phyloP scores from a whole-genome alignment of 2,329 filamentous ascomycete genomes.

The Sporothrix pseudoabietina region DNA sequence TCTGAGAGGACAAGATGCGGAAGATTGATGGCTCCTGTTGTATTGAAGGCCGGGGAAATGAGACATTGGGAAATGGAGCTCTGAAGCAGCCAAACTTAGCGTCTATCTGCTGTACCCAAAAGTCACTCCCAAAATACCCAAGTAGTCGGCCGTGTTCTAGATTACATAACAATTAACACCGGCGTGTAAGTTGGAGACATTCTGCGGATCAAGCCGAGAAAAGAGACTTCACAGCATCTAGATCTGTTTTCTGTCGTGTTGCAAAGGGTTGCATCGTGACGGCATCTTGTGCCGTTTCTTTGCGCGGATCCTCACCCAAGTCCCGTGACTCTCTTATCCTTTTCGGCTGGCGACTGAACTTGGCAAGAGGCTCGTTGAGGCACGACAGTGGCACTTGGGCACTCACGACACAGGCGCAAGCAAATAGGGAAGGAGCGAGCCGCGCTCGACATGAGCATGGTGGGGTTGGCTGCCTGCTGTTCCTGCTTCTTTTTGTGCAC shows the following conservation, averaged over 20 bases:
- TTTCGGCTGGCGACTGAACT: neutral
- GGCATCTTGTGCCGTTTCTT: neutral
- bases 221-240: neutral
- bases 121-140: neutral
- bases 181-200: conserved; percentile 6
- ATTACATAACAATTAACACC: conserved; percentile 2
- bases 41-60: no score
- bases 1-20: neutral
- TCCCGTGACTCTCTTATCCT: neutral
- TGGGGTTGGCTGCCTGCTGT: conserved; percentile 14
- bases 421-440: conserved; percentile 11
- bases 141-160: neutral
- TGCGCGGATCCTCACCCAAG: neutral
- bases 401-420: neutral
- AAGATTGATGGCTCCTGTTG: neutral
- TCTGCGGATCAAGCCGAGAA: neutral
- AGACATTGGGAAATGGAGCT: neutral
- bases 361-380: neutral
- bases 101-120: neutral
- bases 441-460: neutral
- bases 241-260: neutral
- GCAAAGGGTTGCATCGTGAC: conserved; percentile 1
- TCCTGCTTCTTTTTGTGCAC: neutral
- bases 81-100: neutral
- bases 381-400: neutral